Evolutionary conservation across 164 flowering plant genomes (phyloP), one percentile per base, ranked within the genome.

Genomic region (Berberis vulgaris): DNA sequence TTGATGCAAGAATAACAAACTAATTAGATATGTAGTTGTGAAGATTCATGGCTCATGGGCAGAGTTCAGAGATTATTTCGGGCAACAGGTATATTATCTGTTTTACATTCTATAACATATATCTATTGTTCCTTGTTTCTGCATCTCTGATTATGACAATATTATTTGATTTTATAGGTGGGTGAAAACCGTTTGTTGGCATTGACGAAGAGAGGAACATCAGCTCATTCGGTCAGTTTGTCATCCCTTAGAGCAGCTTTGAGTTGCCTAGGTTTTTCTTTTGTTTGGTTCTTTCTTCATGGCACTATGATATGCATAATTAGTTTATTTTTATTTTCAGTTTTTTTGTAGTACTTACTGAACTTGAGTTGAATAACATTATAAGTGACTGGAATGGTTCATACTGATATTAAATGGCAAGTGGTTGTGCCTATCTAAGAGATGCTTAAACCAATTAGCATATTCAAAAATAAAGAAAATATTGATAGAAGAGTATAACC

Each of bases 21-120:
- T 26, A 38, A 26, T 50, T 50, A 93, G 98, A 72, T 93, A 85
- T 74, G 98, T 93, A n/a, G 96, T 89, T 72, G 94, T 88, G 11
- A 89, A 86, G 78, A 81, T 88, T 72, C 98, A 93, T 75, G 59
- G 65, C 62, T 86, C 98, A n/a, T 93, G 98, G 98, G 81, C 73
- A 49, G 90, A 89, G 66, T 90, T 93, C 76, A 83, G 73, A 54
- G 87, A 85, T 6, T 87, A 83, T 67, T 90, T 85, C 77, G 74
- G 47, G 70, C 79, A 82, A 63, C 96, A 93, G 94, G 98, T 67
- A 57, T 55, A 2, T 43, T 61, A 26, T 46, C 53, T 49, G 50
- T 60, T 62, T 67, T 42, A 57, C 43, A 13, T 26, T 61, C 45
- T 67, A 6, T 58, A 3, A 7, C 43, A 47, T 2, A 47, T 2